Evolutionary conservation across 2,329 filamentous ascomycete species (phyloP).

Genomic region (Fusarium cyanostomum): DNA sequence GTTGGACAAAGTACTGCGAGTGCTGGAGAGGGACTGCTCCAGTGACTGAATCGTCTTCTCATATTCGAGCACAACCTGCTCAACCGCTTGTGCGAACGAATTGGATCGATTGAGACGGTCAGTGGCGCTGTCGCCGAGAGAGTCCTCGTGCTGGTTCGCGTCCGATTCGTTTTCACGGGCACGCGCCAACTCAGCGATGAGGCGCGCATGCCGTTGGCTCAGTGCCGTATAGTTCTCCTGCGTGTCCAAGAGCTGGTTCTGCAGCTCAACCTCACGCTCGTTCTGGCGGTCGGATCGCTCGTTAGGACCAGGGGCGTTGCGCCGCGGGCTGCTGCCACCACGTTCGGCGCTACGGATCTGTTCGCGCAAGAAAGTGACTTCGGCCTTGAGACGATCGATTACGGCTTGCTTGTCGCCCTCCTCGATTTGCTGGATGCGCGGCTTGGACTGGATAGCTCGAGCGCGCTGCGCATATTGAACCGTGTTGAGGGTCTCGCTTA

Average conservation of each 20-base stretch:
- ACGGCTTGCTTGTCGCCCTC: slow-evolving; percentile 93
- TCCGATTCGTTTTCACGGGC: slow-evolving; percentile 75
- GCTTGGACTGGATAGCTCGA: slow-evolving; percentile 96
- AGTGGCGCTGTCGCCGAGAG: slow-evolving; percentile 79
- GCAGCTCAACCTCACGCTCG: slow-evolving; percentile 87
- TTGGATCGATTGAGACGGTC: slow-evolving; percentile 94
- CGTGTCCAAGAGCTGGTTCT: slow-evolving; percentile 90
- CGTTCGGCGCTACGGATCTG: slow-evolving; percentile 84
- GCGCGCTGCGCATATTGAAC: slow-evolving; percentile 97
- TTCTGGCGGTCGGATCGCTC: slow-evolving; percentile 82
- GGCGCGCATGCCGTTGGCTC: slow-evolving; percentile 91
- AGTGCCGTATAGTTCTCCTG: slow-evolving; percentile 96
- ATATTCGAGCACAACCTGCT: slow-evolving; percentile 95
- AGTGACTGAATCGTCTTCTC: slow-evolving; percentile 97
- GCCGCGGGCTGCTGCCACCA: slow-evolving; percentile 63
- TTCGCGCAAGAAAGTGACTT: slow-evolving; percentile 91
- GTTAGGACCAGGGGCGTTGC: slow-evolving; percentile 61
- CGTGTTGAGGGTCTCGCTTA: slow-evolving; percentile 97
- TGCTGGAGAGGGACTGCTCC: slow-evolving; percentile 90
- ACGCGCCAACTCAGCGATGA: slow-evolving; percentile 92
- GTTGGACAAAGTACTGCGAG: slow-evolving; percentile 80
- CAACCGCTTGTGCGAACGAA: slow-evolving; percentile 93
- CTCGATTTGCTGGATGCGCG: slow-evolving; percentile 92
- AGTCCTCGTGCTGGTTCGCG: slow-evolving; percentile 66
- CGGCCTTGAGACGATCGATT: slow-evolving; percentile 92